Base-by-base conservation (phyloP, 2,329 filamentous ascomycete genomes). In the Diaporthe ampelina region DNA sequence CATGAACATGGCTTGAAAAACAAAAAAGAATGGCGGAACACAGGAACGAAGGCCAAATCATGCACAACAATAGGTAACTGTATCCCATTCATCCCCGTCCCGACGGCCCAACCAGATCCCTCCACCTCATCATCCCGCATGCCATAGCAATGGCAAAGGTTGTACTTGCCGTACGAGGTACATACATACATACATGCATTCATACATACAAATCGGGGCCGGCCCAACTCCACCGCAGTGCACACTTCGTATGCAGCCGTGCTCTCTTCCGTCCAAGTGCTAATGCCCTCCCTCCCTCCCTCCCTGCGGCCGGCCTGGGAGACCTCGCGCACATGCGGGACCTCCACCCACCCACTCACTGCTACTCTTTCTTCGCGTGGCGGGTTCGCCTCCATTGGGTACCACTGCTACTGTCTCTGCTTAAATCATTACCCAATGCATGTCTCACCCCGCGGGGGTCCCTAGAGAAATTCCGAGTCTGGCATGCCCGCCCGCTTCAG, bases 71-170 rank as follows among this genome's bases (percentile, higher is more conserved):
- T 40, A 40, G 9, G 1, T 40, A 67, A 26, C 37, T 54, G 45
- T n/a, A 54, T 54, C 32, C 32, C 13, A 37, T 17, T 17, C 32
- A 26, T 40, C 48, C 48, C 48, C 45, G 19, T 32, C 37, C 48
- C 43, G 61, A 67, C 32, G 61, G 50, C 61, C 61, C 61, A 67
- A 52, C 61, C 43, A 45, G 26, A 35, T 19, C 45, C 45, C 63
- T 26, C 45, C 63, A 68, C 63, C 63, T 52, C 63, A 67, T 52
- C 63, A 52, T 67, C 45, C 63, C 32, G 63, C 45, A 37, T 50
- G 11, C 45, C 61, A 24, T 67, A 37, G 61, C 29, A 50, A 8
- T 59, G 29, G 29, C 29, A 29, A 4, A 3, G 15, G 40, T 43
- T 19, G 6, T 17, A 17, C 13, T 43, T 43, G 19, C 40, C 40